A percentile compares a stretch with the other conserved stretches of the same genome.
Conservation (phyloP, 345 rosid species). For the Gossypium thurberi region DNA sequence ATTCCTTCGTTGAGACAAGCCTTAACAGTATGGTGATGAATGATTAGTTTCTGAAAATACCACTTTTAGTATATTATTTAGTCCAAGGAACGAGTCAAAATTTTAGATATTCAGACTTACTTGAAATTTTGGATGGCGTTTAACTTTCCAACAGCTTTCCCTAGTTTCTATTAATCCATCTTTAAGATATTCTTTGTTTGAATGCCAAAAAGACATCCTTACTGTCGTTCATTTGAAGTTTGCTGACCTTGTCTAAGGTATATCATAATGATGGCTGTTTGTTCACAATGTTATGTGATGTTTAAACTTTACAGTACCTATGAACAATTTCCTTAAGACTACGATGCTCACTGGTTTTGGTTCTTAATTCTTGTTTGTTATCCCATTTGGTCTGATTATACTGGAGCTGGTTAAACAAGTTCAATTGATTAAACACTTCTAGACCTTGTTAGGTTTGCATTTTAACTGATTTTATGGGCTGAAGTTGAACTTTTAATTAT, state of each 20-base stretch:
- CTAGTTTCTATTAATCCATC: neutral
- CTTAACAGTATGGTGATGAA: neutral
- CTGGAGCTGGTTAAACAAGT: neutral
- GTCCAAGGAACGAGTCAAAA: neutral
- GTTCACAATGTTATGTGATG: neutral
- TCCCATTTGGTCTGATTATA: neutral
- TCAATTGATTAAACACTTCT: neutral
- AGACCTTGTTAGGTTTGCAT: neutral
- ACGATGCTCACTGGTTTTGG: neutral
- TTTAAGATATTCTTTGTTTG: neutral
- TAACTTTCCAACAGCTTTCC: neutral
- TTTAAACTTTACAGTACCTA: neutral
- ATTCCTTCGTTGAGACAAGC: neutral
- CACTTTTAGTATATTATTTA: neutral
- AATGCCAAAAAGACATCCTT: neutral
- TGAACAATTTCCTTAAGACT: neutral
- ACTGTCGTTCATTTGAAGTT: neutral
- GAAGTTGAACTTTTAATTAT: constrained; percentile 11
- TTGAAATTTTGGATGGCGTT: neutral
- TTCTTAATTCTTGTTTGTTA: neutral
- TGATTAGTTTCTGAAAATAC: neutral
- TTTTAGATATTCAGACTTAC: neutral
- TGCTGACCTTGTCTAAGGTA: neutral
- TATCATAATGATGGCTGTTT: neutral
- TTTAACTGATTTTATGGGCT: constrained; percentile 6